These are phyloP conservation scores for Hericium coralloides DNA, from an alignment of 768 basidiomycete species.

Conservation along the genomic window DNA sequence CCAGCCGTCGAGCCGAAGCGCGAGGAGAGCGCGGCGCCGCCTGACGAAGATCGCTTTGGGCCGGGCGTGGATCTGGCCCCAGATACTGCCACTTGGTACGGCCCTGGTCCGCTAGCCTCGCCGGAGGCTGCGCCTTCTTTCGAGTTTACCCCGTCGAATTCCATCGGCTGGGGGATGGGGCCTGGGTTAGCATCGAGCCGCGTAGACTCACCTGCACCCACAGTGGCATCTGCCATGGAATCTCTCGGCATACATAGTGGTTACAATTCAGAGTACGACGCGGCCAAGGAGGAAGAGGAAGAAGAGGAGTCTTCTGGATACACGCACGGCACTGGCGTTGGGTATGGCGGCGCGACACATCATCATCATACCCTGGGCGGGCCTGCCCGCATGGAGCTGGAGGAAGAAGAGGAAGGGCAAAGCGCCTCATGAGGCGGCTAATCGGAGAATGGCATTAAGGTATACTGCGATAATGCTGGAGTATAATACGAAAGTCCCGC, in stretches of 20 bases:
- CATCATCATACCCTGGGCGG: neutral
- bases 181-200: constrained; percentile 2
- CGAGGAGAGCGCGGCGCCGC: neutral
- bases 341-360: constrained; percentile 3
- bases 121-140: too few relatives aligned
- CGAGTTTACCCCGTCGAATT: too few relatives aligned
- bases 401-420: constrained; percentile 11
- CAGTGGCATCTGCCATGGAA: constrained; percentile 5
- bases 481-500: constrained; percentile 3
- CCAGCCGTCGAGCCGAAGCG: neutral
- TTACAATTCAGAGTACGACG: constrained; percentile 11
- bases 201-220: constrained; percentile 11
- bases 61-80: neutral
- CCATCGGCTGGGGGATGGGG: too few relatives aligned
- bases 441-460: neutral
- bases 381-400: constrained; percentile 4
- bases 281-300: constrained; percentile 7
- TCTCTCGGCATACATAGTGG: constrained; percentile 10
- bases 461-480: neutral
- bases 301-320: constrained; percentile 4
- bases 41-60: neutral
- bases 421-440: neutral
- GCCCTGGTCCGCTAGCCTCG: too few relatives aligned
- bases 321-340: neutral
- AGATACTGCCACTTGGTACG: too few relatives aligned